Conservation (phyloP, 176 grass and related monocot genomes). For the Ananas comosus region DNA sequence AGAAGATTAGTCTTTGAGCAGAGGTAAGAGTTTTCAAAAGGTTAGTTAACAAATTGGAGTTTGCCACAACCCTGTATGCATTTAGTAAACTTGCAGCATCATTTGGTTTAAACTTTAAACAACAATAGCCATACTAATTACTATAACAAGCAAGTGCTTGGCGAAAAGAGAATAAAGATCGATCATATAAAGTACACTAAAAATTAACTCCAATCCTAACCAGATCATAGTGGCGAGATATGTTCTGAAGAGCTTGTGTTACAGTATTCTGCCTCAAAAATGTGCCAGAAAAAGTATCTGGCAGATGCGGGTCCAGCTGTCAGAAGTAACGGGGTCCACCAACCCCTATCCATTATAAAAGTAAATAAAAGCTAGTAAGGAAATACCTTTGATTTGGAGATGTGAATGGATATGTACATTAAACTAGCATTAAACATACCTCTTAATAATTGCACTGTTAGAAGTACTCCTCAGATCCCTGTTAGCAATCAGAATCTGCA, state of each 20-base stretch:
- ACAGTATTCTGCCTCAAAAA: constrained; percentile 63
- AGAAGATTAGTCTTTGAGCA: background rate
- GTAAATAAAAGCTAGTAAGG: background rate
- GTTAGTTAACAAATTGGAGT: too few relatives aligned
- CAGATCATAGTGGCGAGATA: constrained; percentile 89
- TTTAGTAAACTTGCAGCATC: background rate
- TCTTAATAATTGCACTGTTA: constrained; percentile 25
- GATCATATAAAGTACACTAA: background rate
- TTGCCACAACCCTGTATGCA: too few relatives aligned
- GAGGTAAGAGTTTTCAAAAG: too few relatives aligned
- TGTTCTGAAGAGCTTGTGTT: constrained; percentile 68
- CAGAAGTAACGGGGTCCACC: constrained; percentile 75
- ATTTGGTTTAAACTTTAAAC: too few relatives aligned
- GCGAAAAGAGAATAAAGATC: background rate
- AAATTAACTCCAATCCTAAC: constrained; percentile 21
- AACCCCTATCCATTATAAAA: constrained; percentile 40
- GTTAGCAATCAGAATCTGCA: constrained; percentile 75
- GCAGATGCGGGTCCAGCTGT: constrained; percentile 66
- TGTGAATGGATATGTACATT: too few relatives aligned
- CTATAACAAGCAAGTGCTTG: too few relatives aligned
- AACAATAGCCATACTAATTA: too few relatives aligned
- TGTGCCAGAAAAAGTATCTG: constrained; percentile 70
- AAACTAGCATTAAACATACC: constrained; percentile 20
- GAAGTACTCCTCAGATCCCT: constrained; percentile 34
- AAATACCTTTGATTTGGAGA: background rate